Base-by-base conservation (phyloP, 257 asterid genomes). In the Capsicum rhomboideum region DNA sequence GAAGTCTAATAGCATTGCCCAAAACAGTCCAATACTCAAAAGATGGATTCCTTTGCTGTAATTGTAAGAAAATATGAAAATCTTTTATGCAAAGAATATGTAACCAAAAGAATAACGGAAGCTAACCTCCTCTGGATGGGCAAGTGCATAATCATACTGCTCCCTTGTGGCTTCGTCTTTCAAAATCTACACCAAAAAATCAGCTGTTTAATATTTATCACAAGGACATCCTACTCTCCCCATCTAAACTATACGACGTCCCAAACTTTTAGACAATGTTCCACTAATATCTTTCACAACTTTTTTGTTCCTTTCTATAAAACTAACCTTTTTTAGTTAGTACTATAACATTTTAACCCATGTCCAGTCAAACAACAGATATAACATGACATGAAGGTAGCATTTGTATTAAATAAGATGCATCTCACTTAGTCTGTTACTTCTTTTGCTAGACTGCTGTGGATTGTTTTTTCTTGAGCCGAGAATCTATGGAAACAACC, bases 101-200 rank as follows among this genome's bases (percentile, higher is more conserved):
- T 74, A 29, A 67, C 54, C 13, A 67, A 49, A 10, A 26, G 75
- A 64, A 44, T 1, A 20, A 42, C 71, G 31, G 44, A 50, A 83
- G 85, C 92, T 61, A 86, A 97, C 98, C 98, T 97, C 98, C 86
- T 97, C 98, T 13, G 98, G 98, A 88, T 93, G 98, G 80, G 94
- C 98, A 90, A 95, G 92, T 84, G 98, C 98, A 85, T 97, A 97
- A 87, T 95, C 98, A 88, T 95, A 97, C 83, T 97, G 98, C 89
- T 91, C 99, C 90, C 98, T 93, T 20, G 98, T 95, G 80, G 96
- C 93, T 87, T 93, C 98, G 87, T 93, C 98, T 93, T 95, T 97
- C 91, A 97, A 88, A 87, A 97, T 97, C 98, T 95, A 90, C 86
- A 87, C 29, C 3, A 21, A 50, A 58, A 89, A 18, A 23, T 9